A percentile compares a stretch with the other conserved stretches of the same genome.
These are phyloP conservation scores for Picea sitchensis DNA, from an alignment of 75 land plant genomes.

Conservation along the genomic window DNA sequence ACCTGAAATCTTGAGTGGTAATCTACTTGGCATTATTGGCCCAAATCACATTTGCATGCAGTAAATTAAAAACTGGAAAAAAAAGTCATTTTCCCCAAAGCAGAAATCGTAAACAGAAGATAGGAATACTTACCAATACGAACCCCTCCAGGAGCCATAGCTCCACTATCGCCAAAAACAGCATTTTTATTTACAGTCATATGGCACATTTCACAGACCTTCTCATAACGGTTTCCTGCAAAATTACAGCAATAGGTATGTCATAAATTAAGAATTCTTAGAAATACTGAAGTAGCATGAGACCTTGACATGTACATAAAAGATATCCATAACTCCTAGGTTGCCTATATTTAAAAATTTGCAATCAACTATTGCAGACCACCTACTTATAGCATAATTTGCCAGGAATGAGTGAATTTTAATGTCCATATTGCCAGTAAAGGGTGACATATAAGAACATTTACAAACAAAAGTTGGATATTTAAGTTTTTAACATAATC, in stretches of 20 bases:
- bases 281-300: neutral
- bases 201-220: constrained; percentile 88
- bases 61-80: neutral
- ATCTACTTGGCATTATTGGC: neutral
- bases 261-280: neutral
- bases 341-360: neutral
- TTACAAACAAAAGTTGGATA: too few relatives aligned
- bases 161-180: constrained; percentile 81
- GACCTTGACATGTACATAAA: neutral
- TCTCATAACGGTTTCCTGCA: constrained; percentile 72
- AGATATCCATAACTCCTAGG: neutral
- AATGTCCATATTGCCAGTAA: too few relatives aligned
- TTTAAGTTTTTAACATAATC: too few relatives aligned
- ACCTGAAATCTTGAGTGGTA: neutral
- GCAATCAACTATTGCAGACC: too few relatives aligned
- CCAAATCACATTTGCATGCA: neutral
- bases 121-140: constrained; percentile 61
- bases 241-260: neutral
- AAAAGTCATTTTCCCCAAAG: neutral
- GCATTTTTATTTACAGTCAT: constrained; percentile 83
- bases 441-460: too few relatives aligned
- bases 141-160: constrained; percentile 76
- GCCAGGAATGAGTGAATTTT: too few relatives aligned
- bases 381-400: too few relatives aligned
- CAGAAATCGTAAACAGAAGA: neutral